Percentiles rank a stretch among this genome's conserved stretches.
Conservation (phyloP, 2,329 filamentous ascomycete genomes). For the Pseudogymnoascus pannorum region DNA sequence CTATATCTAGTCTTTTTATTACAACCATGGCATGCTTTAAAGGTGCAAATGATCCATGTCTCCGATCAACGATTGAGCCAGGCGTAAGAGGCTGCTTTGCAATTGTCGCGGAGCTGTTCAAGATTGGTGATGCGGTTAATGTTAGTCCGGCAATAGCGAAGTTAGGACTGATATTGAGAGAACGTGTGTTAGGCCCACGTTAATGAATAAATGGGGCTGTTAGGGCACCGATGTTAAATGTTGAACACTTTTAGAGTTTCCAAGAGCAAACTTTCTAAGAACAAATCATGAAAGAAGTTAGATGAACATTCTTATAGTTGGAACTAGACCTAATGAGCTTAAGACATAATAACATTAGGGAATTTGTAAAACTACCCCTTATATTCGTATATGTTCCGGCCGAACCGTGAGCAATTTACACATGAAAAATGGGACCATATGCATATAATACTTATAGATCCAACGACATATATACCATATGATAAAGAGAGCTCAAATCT, state of each 20-base stretch:
- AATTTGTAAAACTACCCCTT: background rate
- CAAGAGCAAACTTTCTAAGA: background rate
- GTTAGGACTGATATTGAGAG: slow-evolving; percentile 8
- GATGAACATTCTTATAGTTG: background rate
- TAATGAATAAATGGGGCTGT: background rate
- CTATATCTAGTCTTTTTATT: background rate
- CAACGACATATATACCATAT: too few relatives aligned
- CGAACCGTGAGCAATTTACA: too few relatives aligned
- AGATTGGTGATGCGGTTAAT: background rate
- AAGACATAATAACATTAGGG: background rate
- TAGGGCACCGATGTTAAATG: background rate
- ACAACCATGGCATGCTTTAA: slow-evolving; percentile 5
- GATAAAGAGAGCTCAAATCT: too few relatives aligned
- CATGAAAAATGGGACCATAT: too few relatives aligned
- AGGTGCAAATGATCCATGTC: background rate
- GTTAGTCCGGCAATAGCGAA: slow-evolving; percentile 6
- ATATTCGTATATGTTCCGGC: background rate
- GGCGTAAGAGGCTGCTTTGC: background rate
- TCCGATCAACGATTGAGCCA: background rate
- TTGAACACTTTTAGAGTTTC: background rate
- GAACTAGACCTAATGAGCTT: background rate
- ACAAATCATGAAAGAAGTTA: background rate
- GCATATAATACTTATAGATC: too few relatives aligned
- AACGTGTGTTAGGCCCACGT: background rate
- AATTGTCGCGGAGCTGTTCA: slow-evolving; percentile 5